Conservation (phyloP, 306 rosid genomes). For the peach (Prunus persica) region DNA sequence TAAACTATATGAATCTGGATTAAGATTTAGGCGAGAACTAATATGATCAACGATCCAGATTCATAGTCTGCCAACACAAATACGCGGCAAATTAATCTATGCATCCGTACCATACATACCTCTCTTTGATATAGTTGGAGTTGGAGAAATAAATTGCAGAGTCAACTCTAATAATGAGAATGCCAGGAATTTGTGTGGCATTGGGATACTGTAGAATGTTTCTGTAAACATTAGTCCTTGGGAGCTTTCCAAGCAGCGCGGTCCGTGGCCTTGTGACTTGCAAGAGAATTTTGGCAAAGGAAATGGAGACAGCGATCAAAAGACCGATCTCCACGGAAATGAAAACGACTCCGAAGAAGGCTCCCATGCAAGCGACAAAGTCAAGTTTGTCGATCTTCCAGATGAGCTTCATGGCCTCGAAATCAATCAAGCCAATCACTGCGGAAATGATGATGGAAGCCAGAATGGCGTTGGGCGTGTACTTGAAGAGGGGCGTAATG, state of each 20-base stretch:
- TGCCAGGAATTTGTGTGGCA: constrained; percentile 50
- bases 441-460: constrained; percentile 77
- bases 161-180: constrained; percentile 72
- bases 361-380: constrained; percentile 83
- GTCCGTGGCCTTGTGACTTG: constrained; percentile 87
- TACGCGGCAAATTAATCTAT: neutral
- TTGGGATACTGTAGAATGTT: constrained; percentile 67
- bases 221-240: constrained; percentile 53
- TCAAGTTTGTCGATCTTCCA: constrained; percentile 88
- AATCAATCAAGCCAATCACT: constrained; percentile 45
- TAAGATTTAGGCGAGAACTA: neutral
- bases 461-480: constrained; percentile 85
- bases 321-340: constrained; percentile 76
- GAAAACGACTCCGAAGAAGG: constrained; percentile 85
- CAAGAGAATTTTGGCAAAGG: constrained; percentile 64
- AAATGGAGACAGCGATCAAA: constrained; percentile 67
- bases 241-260: constrained; percentile 69
- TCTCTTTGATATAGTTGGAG: constrained; percentile 76
- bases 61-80: too few relatives aligned
- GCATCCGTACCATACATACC: constrained; percentile 29
- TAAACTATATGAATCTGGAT: neutral
- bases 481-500: constrained; percentile 77
- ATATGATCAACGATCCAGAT: too few relatives aligned
- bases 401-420: constrained; percentile 44
- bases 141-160: constrained; percentile 90